Base-by-base conservation (phyloP, 2,329 filamentous ascomycete species). In the Paecilomyces sp. region DNA sequence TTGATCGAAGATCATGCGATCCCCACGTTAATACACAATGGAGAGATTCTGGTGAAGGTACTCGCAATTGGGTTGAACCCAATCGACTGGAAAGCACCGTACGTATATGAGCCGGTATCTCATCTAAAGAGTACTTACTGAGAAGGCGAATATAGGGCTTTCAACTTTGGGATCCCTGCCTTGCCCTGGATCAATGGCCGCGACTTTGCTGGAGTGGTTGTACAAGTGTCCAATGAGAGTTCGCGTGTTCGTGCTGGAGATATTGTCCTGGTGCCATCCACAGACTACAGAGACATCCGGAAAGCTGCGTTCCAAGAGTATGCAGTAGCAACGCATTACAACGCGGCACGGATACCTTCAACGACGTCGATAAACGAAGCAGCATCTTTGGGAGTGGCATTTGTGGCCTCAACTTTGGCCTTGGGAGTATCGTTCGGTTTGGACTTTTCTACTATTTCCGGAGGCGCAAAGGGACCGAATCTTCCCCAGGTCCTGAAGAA, bases 71-170 rank as follows among this genome's bases (percentile, higher is more conserved):
- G 89, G 0, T 74, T 92, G 41, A 92, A 92, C 66, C 89, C 89
- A 0, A 88, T 92, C 58, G 89, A 90, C 70, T 90, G 85, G 85
- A 89, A 89, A 76, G 82, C 85, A 61, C 85, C 87, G 87, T 89
- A 76, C 65, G 84, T 79, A 11, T 41, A 15, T 28, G 18, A 22
- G 31, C 47, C 25, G 33, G 6, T 22, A n/a, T 28, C 22, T 41
- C n/a, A 7, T 34, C 2, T 55, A 2, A 47, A 18, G 5, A 25
- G 12, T 34, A 24, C 18, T 15, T 12, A 33, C 58, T 13, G 47
- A 41, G 3, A 24, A 54, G 6, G 41, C 9, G 3, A 12, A 56
- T 30, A 36, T 34, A 88, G 87, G 11, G 88, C 88, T 66, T 91
- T 83, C 68, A 86, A 86, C 62, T 91, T 90, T 68, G 86, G 84